Conservation (phyloP, 2,329 filamentous ascomycete genomes). For the Fusarium sp. region DNA sequence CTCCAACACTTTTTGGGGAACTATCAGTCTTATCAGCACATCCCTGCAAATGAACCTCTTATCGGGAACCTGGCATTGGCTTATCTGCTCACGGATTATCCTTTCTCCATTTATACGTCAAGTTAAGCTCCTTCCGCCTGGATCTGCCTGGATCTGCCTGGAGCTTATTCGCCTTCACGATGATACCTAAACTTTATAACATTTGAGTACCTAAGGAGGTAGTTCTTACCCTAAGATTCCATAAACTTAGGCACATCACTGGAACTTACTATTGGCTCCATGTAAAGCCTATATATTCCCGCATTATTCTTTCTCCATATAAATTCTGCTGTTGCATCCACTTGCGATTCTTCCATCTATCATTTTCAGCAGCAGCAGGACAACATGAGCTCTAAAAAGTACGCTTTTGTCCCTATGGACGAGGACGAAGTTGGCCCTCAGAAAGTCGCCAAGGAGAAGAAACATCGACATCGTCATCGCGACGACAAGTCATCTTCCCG, state of each 20-base stretch:
- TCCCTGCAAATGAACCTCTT: constrained; percentile 35
- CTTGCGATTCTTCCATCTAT: too few relatives aligned
- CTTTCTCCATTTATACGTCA: constrained; percentile 22
- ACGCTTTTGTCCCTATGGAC: constrained; percentile 77
- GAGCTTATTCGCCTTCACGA: too few relatives aligned
- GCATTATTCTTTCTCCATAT: too few relatives aligned
- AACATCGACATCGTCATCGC: constrained; percentile 54
- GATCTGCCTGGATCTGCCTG: too few relatives aligned
- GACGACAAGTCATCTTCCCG: constrained; percentile 50
- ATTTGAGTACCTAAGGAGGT: too few relatives aligned
- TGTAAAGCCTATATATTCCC: too few relatives aligned
- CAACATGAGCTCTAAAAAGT: constrained; percentile 69
- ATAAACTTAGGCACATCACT: too few relatives aligned
- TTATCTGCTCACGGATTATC: constrained; percentile 41
- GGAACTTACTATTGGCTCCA: too few relatives aligned
- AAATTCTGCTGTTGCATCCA: constrained; percentile 10
- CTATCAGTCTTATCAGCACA: constrained; percentile 33
- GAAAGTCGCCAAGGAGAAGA: constrained; percentile 65
- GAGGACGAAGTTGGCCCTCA: constrained; percentile 71
- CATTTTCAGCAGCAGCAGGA: too few relatives aligned
- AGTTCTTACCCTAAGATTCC: too few relatives aligned
- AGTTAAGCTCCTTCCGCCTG: background rate
- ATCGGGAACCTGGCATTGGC: constrained; percentile 45
- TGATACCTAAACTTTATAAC: too few relatives aligned
- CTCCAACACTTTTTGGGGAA: constrained; percentile 38